These are phyloP conservation scores for Pseudozyma hubeiensis DNA, from an alignment of 1,284 basidiomycete genomes.

Conservation along the genomic window DNA sequence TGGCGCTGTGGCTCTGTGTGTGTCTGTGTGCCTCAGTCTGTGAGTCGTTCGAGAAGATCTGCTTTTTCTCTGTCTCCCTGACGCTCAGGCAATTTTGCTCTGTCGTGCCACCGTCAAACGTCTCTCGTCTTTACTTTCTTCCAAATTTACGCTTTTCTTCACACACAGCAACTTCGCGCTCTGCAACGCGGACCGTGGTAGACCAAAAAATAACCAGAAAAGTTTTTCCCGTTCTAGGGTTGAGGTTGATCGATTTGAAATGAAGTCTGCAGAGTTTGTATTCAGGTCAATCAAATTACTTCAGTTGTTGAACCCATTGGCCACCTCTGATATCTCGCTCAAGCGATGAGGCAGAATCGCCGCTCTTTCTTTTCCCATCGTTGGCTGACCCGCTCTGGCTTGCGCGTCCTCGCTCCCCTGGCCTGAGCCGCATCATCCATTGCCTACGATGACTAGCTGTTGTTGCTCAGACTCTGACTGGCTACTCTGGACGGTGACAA, in stretches of 20 bases:
- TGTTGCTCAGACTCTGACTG: neutral
- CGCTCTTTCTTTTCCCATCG: too few species aligned
- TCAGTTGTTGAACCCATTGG: neutral
- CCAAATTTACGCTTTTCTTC: constrained; percentile 9
- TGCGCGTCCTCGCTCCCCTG: neutral
- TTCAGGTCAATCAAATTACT: too few species aligned
- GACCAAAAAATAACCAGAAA: neutral
- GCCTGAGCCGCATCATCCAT: neutral
- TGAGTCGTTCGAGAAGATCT: constrained; percentile 37
- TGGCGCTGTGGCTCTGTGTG: neutral
- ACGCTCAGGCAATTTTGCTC: constrained; percentile 1
- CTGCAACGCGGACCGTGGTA: neutral
- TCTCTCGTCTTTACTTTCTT: neutral
- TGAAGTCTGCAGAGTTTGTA: too few species aligned
- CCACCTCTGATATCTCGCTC: too few species aligned
- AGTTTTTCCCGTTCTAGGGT: constrained; percentile 11
- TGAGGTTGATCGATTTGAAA: constrained; percentile 1
- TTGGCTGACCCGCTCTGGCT: neutral
- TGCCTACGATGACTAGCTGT: neutral
- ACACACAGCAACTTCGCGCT: neutral
- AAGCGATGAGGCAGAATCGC: too few species aligned
- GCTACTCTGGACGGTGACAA: too few species aligned
- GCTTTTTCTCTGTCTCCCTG: constrained; percentile 5
- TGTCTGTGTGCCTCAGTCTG: neutral
- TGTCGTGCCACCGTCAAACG: constrained; percentile 7